Conservation (phyloP, 495 filamentous ascomycete genomes). For the Acidiella bohemica region DNA sequence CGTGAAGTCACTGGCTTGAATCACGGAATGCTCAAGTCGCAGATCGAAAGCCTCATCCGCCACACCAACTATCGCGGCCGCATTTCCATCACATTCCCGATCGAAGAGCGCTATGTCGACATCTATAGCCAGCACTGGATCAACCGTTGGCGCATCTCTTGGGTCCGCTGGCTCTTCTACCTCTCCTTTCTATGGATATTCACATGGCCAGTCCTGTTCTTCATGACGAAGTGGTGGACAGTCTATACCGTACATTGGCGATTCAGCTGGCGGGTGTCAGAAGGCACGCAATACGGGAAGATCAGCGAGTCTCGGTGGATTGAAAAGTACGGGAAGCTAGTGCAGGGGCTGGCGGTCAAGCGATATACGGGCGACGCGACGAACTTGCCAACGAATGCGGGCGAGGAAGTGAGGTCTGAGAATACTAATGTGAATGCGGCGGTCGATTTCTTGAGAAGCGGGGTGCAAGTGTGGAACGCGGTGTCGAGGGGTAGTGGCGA, state of each 20-base stretch:
- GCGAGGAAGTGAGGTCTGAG: conserved; percentile 18
- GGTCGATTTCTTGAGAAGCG: conserved; percentile 13
- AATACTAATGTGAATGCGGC: conserved; percentile 21
- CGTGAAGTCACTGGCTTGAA: conserved; percentile 41
- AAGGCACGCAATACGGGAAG: conserved; percentile 28
- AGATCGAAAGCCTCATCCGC: conserved; percentile 36
- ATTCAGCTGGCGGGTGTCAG: conserved; percentile 27
- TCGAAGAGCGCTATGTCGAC: conserved; percentile 34
- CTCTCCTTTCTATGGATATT: conserved; percentile 48
- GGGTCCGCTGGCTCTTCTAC: conserved; percentile 46
- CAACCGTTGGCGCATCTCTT: conserved; percentile 43
- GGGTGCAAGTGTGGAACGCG: conserved; percentile 2
- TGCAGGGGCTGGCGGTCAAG: conserved; percentile 18
- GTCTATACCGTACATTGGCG: conserved; percentile 42
- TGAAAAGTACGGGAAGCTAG: conserved; percentile 19
- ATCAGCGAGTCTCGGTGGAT: conserved; percentile 23
- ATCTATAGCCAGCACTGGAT: conserved; percentile 42
- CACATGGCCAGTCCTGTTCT: conserved; percentile 49
- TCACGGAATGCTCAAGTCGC: conserved; percentile 30
- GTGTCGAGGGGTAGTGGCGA: not conserved
- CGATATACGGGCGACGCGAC: conserved; percentile 19
- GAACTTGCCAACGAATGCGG: conserved; percentile 4
- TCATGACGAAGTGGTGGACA: conserved; percentile 47
- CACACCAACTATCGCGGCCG: conserved; percentile 48
- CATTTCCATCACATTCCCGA: conserved; percentile 39